phyloP scores from a whole-genome alignment of 1,284 basidiomycete species.

The Ganoderma sinense region DNA sequence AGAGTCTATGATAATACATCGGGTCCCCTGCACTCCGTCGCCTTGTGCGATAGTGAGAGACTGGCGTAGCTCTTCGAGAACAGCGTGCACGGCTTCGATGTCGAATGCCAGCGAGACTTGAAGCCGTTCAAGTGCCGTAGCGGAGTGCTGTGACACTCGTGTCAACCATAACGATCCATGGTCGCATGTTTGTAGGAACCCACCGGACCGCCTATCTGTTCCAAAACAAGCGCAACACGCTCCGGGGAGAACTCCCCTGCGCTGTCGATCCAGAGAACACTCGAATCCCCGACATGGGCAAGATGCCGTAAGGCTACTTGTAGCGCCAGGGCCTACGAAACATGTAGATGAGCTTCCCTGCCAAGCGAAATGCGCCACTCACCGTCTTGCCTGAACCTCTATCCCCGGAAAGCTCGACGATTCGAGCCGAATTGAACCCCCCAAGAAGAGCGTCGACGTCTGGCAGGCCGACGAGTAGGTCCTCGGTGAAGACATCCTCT shows the following conservation, averaged over 20 bases:
- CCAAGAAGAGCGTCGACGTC: constrained; percentile 58
- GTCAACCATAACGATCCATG: not conserved
- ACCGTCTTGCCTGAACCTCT: constrained; percentile 72
- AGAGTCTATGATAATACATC: constrained; percentile 69
- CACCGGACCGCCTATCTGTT: constrained; percentile 46
- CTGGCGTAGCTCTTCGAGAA: constrained; percentile 49
- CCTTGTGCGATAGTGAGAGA: constrained; percentile 22
- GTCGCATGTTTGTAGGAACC: not conserved
- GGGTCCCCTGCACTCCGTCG: constrained; percentile 33
- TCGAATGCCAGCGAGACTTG: constrained; percentile 66
- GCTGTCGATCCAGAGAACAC: constrained; percentile 75
- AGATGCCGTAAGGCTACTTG: constrained; percentile 66
- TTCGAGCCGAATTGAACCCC: constrained; percentile 52
- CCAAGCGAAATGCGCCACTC: constrained; percentile 31
- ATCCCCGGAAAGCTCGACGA: constrained; percentile 74
- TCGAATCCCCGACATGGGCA: constrained; percentile 42
- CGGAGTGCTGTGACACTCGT: constrained; percentile 13
- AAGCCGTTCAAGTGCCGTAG: constrained; percentile 43
- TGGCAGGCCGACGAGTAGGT: constrained; percentile 49
- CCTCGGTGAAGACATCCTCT: constrained; percentile 35
- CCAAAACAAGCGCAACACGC: constrained; percentile 49
- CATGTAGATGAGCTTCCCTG: not conserved
- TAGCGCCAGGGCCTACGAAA: constrained; percentile 59
- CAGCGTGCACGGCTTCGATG: constrained; percentile 55
- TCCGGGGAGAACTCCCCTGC: constrained; percentile 69